phyloP scores from a whole-genome alignment of 2,329 filamentous ascomycete species.

The Sporothrix globosa region DNA sequence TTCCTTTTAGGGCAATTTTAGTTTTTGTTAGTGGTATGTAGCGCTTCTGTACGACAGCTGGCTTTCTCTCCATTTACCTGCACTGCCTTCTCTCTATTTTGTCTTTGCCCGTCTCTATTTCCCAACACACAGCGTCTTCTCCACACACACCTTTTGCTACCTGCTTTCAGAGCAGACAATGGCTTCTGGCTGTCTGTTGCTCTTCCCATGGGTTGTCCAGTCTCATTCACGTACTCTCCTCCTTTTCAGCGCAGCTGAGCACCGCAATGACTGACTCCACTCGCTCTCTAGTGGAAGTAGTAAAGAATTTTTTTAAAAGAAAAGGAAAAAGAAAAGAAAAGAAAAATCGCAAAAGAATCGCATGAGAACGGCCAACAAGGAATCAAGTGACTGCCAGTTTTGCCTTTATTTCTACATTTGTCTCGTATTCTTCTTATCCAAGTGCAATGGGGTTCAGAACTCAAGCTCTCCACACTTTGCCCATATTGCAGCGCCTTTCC shows the following conservation, averaged over 20 bases:
- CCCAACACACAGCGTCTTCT: not conserved
- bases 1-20: conserved; percentile 23
- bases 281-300: not conserved
- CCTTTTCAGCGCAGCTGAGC: not conserved
- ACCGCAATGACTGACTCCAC: not conserved
- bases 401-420: not conserved
- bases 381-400: not conserved
- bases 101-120: not conserved
- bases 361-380: too few species aligned
- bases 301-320: too few species aligned
- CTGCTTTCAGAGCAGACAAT: not conserved
- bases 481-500: conserved; percentile 31
- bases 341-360: not conserved
- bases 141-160: conserved; percentile 19
- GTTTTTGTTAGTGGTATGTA: conserved; percentile 15
- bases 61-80: not conserved
- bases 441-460: not conserved
- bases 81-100: not conserved
- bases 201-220: not conserved
- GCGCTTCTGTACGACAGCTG: not conserved
- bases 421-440: not conserved
- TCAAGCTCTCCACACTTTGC: conserved; percentile 15
- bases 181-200: not conserved
- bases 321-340: not conserved
- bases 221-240: not conserved